These are phyloP conservation scores for Mycena belliarum DNA, from an alignment of 768 basidiomycete species.

Conservation along the genomic window DNA sequence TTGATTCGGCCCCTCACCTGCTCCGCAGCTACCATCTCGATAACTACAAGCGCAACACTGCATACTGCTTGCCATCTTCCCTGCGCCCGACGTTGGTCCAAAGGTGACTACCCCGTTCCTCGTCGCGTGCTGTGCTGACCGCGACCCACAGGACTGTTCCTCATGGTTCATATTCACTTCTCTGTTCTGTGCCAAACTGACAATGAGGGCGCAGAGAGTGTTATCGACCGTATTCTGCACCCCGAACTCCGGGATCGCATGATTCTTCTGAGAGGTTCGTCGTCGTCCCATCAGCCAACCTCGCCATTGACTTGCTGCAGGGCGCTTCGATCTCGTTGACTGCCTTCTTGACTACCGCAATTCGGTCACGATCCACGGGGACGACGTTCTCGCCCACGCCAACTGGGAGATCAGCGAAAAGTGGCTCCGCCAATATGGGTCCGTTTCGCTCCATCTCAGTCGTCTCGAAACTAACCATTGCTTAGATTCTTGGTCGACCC, in stretches of 20 bases:
- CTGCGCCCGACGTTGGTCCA: constrained; percentile 88
- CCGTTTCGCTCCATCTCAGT: constrained; percentile 24
- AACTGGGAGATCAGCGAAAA: constrained; percentile 90
- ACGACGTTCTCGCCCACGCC: constrained; percentile 85
- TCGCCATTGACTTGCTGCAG: constrained; percentile 36
- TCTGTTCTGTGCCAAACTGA: not conserved
- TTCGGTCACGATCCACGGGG: constrained; percentile 78
- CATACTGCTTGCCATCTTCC: constrained; percentile 87
- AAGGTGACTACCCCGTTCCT: constrained; percentile 41
- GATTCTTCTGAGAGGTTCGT: constrained; percentile 80
- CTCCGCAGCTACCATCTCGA: constrained; percentile 80
- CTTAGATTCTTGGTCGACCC: constrained; percentile 78
- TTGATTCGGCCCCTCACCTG: constrained; percentile 4
- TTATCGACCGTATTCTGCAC: constrained; percentile 89
- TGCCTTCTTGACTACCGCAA: constrained; percentile 73
- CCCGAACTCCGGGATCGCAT: constrained; percentile 89
- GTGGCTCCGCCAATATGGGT: constrained; percentile 87
- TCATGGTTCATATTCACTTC: constrained; percentile 59
- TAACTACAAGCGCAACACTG: constrained; percentile 82
- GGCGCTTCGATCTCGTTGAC: constrained; percentile 77
- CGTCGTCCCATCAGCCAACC: not conserved
- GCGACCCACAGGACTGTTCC: constrained; percentile 63
- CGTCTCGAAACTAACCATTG: not conserved
- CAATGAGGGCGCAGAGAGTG: constrained; percentile 58
- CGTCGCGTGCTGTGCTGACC: constrained; percentile 7